phyloP scores from a whole-genome alignment of 768 basidiomycete genomes.

The Suillus discolor region DNA sequence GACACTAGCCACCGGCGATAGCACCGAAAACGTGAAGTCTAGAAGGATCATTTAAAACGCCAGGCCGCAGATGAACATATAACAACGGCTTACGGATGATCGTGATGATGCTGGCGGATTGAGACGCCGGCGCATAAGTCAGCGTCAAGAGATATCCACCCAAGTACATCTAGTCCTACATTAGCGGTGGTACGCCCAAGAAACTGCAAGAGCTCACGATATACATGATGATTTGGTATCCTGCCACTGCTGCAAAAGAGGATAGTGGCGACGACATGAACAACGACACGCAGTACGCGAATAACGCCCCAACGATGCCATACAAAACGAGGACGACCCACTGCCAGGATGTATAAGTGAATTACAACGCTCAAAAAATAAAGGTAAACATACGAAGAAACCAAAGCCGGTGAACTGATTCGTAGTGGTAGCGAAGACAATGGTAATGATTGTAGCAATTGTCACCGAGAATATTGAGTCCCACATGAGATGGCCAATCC shows the following conservation, averaged over 20 bases:
- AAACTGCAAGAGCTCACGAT: conserved; percentile 47
- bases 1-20: conserved; percentile 69
- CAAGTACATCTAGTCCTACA: conserved; percentile 53
- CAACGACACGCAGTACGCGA: conserved; percentile 67
- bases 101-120: conserved; percentile 55
- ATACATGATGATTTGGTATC: conserved; percentile 73
- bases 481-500: conserved; percentile 80
- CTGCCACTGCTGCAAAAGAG: conserved; percentile 73
- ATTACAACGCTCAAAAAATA: neutral
- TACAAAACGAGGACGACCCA: conserved; percentile 75
- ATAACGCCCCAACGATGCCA: conserved; percentile 66
- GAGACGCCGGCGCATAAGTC: conserved; percentile 68
- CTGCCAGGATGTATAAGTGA: conserved; percentile 35
- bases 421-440: conserved; percentile 58
- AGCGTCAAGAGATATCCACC: conserved; percentile 70
- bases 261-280: conserved; percentile 66
- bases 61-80: neutral
- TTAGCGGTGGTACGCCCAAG: neutral
- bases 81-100: conserved; percentile 49
- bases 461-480: conserved; percentile 63
- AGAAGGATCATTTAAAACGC: neutral
- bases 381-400: conserved; percentile 48
- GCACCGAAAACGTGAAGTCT: conserved; percentile 69
- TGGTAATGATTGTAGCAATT: conserved; percentile 63
- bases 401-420: conserved; percentile 73